These are phyloP conservation scores for Leccinum angustisporum DNA, from an alignment of 1,284 basidiomycete genomes.

Conservation along the genomic window DNA sequence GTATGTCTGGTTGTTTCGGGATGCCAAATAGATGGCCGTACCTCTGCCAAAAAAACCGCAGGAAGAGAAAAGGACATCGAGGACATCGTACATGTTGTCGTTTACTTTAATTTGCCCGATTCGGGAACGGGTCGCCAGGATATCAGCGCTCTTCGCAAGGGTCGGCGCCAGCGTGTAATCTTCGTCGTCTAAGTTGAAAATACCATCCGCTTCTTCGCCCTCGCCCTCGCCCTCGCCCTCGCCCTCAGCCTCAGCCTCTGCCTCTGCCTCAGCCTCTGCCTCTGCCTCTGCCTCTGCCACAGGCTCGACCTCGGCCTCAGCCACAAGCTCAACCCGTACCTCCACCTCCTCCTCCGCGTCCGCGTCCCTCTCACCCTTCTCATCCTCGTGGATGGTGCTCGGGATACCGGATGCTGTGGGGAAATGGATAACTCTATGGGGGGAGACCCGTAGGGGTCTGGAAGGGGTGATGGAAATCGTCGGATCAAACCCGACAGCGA, in stretches of 20 bases:
- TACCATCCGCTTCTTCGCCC: not conserved
- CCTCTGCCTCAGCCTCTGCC: too few relatives aligned
- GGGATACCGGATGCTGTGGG: not conserved
- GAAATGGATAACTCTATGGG: not conserved
- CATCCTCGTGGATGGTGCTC: not conserved
- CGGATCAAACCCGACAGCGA: not conserved
- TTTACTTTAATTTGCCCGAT: not conserved
- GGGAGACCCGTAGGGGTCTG: not conserved
- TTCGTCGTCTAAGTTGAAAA: not conserved
- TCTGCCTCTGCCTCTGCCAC: too few relatives aligned
- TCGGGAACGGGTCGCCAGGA: not conserved
- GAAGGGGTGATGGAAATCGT: not conserved
- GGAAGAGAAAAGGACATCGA: not conserved
- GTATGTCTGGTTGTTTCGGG: not conserved
- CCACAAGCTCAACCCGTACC: too few relatives aligned
- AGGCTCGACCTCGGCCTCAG: too few relatives aligned
- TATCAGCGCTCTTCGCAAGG: not conserved
- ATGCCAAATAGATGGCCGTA: not conserved
- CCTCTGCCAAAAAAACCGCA: not conserved
- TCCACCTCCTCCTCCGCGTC: not conserved
- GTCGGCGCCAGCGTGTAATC: not conserved
- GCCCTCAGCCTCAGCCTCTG: not conserved
- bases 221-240: not conserved
- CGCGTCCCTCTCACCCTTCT: not conserved
- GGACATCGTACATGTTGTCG: not conserved